A percentile compares a stretch with the other conserved stretches of the same genome.
phyloP scores from a whole-genome alignment of 2,329 filamentous ascomycete species.

The Botryotinia calthae region DNA sequence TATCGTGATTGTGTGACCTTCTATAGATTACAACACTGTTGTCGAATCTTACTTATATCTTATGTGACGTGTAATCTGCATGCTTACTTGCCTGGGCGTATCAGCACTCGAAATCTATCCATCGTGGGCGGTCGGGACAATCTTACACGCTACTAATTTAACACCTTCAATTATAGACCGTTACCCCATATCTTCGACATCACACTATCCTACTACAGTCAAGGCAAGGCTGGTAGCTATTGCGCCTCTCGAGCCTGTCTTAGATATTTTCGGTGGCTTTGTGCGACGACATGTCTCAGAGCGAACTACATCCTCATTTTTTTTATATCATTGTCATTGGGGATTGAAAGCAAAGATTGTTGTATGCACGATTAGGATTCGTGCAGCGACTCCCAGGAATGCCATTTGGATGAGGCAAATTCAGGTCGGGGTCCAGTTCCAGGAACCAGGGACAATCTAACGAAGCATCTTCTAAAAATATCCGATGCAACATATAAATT shows the following conservation, averaged over 20 bases:
- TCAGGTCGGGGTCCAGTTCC: background rate
- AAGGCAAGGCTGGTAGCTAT: constrained; percentile 18
- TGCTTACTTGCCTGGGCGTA: background rate
- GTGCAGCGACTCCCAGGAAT: background rate
- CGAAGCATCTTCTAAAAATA: background rate
- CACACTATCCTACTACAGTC: constrained; percentile 3
- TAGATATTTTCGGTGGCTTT: constrained; percentile 6
- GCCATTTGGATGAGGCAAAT: background rate
- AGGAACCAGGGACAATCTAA: constrained; percentile 2
- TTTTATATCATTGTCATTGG: background rate
- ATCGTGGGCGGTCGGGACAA: no score
- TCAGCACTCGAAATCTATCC: background rate
- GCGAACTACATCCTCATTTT: background rate
- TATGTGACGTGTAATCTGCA: constrained; percentile 10
- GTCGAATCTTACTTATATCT: constrained; percentile 2
- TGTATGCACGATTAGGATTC: background rate
- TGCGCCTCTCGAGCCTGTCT: constrained; percentile 5
- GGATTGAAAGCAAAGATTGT: background rate
- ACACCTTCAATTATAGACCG: background rate
- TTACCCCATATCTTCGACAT: background rate
- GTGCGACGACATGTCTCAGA: background rate
- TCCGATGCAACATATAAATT: background rate
- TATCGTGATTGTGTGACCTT: background rate
- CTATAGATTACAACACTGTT: background rate
- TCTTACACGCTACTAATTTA: background rate